Evolutionary conservation across 2,329 filamentous ascomycete species (phyloP).

Genomic region (Fusarium denticulatum): DNA sequence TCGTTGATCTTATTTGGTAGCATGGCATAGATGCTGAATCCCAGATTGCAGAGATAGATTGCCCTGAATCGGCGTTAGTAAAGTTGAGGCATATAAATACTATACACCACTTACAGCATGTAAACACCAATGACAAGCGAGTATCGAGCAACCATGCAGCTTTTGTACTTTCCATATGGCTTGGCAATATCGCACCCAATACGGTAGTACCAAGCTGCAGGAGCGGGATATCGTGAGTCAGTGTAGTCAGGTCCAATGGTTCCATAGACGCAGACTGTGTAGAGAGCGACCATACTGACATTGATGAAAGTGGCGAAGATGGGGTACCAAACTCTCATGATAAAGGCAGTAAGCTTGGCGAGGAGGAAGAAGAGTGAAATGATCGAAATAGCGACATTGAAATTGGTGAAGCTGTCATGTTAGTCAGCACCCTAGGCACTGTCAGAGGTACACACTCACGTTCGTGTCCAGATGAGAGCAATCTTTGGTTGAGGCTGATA

Average conservation of each 20-base stretch:
- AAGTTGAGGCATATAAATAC: not conserved
- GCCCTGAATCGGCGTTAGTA: conserved; percentile 51
- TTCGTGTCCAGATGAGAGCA: conserved; percentile 77
- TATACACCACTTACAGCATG: conserved; percentile 68
- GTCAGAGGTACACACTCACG: conserved; percentile 63
- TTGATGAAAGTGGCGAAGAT: conserved; percentile 70
- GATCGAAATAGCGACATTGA: conserved; percentile 80
- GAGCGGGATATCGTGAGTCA: conserved; percentile 70
- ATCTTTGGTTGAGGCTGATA: conserved; percentile 68
- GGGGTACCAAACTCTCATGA: conserved; percentile 77
- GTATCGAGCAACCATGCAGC: conserved; percentile 75
- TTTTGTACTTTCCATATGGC: conserved; percentile 61
- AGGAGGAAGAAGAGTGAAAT: conserved; percentile 80
- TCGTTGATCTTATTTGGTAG: conserved; percentile 66
- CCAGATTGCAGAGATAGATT: conserved; percentile 69
- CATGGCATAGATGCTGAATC: conserved; percentile 68
- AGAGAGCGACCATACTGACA: conserved; percentile 67
- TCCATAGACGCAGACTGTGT: conserved; percentile 72
- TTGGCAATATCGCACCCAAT: conserved; percentile 73
- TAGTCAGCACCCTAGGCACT: not conserved
- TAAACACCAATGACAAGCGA: conserved; percentile 71
- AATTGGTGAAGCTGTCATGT: conserved; percentile 72
- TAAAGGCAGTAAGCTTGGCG: conserved; percentile 73
- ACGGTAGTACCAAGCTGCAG: conserved; percentile 78
- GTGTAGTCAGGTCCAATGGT: conserved; percentile 79